Conservation (phyloP, 2,329 filamentous ascomycete species). For the Colletotrichum phormii region DNA sequence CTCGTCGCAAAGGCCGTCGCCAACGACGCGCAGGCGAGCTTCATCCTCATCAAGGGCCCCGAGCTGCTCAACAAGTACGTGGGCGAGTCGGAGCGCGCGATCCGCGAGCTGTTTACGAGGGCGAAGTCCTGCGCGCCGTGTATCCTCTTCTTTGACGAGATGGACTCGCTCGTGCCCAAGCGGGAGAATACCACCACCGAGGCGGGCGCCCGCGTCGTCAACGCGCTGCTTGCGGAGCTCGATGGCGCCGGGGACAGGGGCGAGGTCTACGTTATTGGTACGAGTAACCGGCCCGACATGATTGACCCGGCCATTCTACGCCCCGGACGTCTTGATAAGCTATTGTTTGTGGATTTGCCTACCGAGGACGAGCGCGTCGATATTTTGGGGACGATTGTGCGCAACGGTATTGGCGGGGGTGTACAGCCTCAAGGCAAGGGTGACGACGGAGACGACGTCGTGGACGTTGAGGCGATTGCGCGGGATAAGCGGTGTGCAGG, state of each 20-base stretch:
- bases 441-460: slow-evolving; percentile 44
- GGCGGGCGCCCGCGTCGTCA: slow-evolving; percentile 89
- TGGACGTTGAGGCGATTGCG: slow-evolving; percentile 74
- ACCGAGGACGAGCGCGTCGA: slow-evolving; percentile 83
- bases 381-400: slow-evolving; percentile 79
- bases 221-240: slow-evolving; percentile 92
- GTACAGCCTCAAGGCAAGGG: neutral
- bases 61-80: slow-evolving; percentile 98
- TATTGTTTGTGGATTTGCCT: slow-evolving; percentile 91
- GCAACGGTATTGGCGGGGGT: slow-evolving; percentile 54
- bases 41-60: slow-evolving; percentile 97
- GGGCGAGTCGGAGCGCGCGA: slow-evolving; percentile 92
- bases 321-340: slow-evolving; percentile 87
- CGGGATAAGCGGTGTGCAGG: slow-evolving; percentile 75
- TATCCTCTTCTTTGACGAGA: slow-evolving; percentile 90
- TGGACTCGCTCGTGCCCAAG: slow-evolving; percentile 90
- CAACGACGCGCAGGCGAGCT: slow-evolving; percentile 95
- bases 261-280: slow-evolving; percentile 94
- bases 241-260: slow-evolving; percentile 84
- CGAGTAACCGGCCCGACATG: slow-evolving; percentile 95
- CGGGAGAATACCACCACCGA: slow-evolving; percentile 84
- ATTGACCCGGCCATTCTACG: slow-evolving; percentile 96
- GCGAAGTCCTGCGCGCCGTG: slow-evolving; percentile 89
- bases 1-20: slow-evolving; percentile 95
- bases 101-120: slow-evolving; percentile 90